Percentiles rank a stretch among this genome's conserved stretches.
These are phyloP conservation scores for Stachybotrys elegans DNA, from an alignment of 2,329 filamentous ascomycete genomes.

Conservation along the genomic window DNA sequence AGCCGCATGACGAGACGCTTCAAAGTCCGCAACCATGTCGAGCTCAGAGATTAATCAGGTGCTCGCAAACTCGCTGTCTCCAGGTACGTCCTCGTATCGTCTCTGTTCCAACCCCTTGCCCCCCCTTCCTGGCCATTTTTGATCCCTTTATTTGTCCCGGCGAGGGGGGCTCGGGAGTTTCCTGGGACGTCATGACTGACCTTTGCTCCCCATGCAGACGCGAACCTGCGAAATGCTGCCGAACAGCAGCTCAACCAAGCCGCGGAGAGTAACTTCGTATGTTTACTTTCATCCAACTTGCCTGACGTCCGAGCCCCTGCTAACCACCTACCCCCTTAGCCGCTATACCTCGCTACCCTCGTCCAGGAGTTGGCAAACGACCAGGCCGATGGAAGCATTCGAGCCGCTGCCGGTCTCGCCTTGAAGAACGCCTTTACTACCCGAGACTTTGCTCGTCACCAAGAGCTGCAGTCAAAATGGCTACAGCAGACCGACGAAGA, in stretches of 20 bases:
- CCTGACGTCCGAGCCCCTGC: constrained; percentile 12
- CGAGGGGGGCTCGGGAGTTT: constrained; percentile 8
- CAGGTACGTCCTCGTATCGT: constrained; percentile 58
- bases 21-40: constrained; percentile 50
- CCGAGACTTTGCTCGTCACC: constrained; percentile 80
- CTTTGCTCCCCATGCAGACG: constrained; percentile 55
- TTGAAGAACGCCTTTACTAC: constrained; percentile 98
- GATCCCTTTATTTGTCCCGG: constrained; percentile 7
- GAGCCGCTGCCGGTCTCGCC: constrained; percentile 90
- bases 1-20: constrained; percentile 32
- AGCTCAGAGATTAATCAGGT: constrained; percentile 95
- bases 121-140: constrained; percentile 8
- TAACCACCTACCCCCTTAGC: constrained; percentile 46
- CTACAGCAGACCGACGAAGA: constrained; percentile 73
- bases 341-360: constrained; percentile 87
- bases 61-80: constrained; percentile 92
- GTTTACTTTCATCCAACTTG: constrained; percentile 17
- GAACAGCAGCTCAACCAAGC: constrained; percentile 93
- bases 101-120: constrained; percentile 7
- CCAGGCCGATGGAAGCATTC: constrained; percentile 72
- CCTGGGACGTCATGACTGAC: constrained; percentile 26
- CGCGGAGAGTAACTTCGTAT: constrained; percentile 92
- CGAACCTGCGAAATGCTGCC: constrained; percentile 79
- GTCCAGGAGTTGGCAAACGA: constrained; percentile 94
- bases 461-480: constrained; percentile 93